Evolutionary conservation across 192 early-diverging fungal species (phyloP), one percentile per base, ranked within the genome.

Genomic region (Ramicandelaber brevisporus): DNA sequence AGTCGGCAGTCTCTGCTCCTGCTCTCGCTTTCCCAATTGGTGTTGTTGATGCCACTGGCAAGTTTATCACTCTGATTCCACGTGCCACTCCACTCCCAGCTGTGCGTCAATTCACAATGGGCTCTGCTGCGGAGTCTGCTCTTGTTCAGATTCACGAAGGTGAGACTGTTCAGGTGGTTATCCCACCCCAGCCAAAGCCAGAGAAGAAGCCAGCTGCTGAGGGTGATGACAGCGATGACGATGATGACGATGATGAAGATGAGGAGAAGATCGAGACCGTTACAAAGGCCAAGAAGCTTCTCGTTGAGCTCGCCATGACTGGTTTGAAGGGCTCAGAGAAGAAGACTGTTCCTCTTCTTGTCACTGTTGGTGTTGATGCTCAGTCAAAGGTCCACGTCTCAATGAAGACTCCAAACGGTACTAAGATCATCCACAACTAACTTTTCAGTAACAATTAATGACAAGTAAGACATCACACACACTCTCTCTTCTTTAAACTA

Each of bases 101-200:
- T 25, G 61, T 68, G 33, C 70, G 86, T 26, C 44, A 68, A 10
- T 49, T 87, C 38, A 57, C 70, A 38, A 73, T 92, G 29, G 53
- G 62, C 12, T 55, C 72, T 33, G 53, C 65, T 14, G 48, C 36
- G 10, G 63, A 59, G 26, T 65, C 63, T 27, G 65, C 73, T 11
- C 88, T 73, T 50, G 38, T 96, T 39, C 66, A 76, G 12, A 53
- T 93, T 14, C 71, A 68, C 43, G 81, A 96, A 61, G 78, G 78
- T 37, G 76, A 87, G 39, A 32, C 46, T 14, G 49, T 44, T 7
- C 21, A 53, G 6, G 53, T 46, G n/a, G n/a, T n/a, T n/a, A n/a
- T n/a, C 21, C 26, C 43, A 10, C 41, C 34, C 14, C 43, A 40
- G 17, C 34, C 30, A 12, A n/a, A n/a, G n/a, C n/a, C n/a, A n/a